Percentiles rank a stretch among this genome's conserved stretches.
Evolutionary conservation across 306 rosid genomes (phyloP).

Genomic region (Cicer judaicum): DNA sequence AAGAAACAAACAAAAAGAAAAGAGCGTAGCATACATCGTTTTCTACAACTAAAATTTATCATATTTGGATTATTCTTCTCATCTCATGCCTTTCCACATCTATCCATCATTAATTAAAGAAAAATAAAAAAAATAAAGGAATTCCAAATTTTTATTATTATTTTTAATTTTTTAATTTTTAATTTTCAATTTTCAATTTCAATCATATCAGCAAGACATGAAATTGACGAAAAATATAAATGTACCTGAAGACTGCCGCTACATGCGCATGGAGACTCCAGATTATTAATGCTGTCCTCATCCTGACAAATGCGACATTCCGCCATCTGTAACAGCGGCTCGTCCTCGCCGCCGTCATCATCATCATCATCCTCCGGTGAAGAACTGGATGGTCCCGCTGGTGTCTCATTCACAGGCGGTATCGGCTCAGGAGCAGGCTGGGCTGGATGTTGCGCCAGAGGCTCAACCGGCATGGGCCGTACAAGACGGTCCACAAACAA

Average conservation of each 20-base stretch:
- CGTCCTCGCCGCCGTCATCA: conserved; percentile 52
- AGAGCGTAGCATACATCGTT: background rate
- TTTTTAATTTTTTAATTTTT: background rate
- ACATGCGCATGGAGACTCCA: conserved; percentile 90
- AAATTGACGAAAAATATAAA: background rate
- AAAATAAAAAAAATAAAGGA: no score
- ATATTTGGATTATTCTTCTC: background rate
- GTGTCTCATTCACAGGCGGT: conserved; percentile 5
- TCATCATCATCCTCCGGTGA: conserved; percentile 42
- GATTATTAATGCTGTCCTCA: conserved; percentile 68
- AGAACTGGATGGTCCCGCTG: conserved; percentile 51
- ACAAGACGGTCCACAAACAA: conserved; percentile 69
- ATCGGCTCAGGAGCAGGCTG: conserved; percentile 50
- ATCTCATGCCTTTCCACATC: background rate
- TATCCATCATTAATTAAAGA: background rate
- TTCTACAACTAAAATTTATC: background rate
- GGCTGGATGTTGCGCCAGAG: conserved; percentile 50
- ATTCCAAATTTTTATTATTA: no score
- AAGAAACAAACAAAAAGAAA: background rate
- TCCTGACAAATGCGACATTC: conserved; percentile 99
- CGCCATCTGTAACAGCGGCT: conserved; percentile 70
- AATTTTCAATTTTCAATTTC: background rate
- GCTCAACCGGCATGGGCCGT: conserved; percentile 57
- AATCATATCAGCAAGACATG: background rate
- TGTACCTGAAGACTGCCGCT: conserved; percentile 94